These are phyloP conservation scores for Trichophyton schoenleinii DNA, from an alignment of 2,329 filamentous ascomycete genomes.

Conservation along the genomic window DNA sequence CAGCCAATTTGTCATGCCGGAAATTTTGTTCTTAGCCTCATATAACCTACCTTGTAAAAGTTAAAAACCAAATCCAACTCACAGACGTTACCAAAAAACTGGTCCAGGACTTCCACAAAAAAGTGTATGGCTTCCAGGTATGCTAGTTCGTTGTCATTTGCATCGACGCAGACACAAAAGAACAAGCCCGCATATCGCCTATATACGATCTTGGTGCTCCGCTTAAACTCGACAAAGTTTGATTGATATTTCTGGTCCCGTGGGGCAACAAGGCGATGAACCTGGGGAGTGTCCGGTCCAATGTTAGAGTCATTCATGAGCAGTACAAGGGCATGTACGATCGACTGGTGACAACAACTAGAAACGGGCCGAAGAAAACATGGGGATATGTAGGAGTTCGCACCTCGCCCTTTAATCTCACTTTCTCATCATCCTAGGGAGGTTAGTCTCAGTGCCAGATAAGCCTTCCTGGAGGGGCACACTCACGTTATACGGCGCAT, in stretches of 20 bases:
- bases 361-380: not conserved
- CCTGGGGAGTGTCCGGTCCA: constrained; percentile 35
- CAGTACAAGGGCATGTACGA: too few species aligned
- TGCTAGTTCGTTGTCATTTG: constrained; percentile 95
- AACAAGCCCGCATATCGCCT: constrained; percentile 94
- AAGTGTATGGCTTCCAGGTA: constrained; percentile 98
- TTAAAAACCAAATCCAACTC: constrained; percentile 80
- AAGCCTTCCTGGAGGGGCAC: not conserved
- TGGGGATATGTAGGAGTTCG: constrained; percentile 12
- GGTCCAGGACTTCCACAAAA: constrained; percentile 96
- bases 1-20: not conserved
- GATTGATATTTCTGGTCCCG: constrained; percentile 99
- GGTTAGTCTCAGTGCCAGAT: not conserved
- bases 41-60: constrained; percentile 50
- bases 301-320: not conserved
- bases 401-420: constrained; percentile 96
- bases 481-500: constrained; percentile 76
- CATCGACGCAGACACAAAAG: constrained; percentile 98
- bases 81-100: constrained; percentile 98
- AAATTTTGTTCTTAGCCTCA: not conserved
- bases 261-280: constrained; percentile 92
- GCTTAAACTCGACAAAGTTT: constrained; percentile 83
- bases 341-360: not conserved
- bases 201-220: constrained; percentile 82
- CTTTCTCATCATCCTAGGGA: constrained; percentile 79